A percentile compares a stretch with the other conserved stretches of the same genome.
Conservation (phyloP, 305 asterid genomes). For the Fraxinus sp. region DNA sequence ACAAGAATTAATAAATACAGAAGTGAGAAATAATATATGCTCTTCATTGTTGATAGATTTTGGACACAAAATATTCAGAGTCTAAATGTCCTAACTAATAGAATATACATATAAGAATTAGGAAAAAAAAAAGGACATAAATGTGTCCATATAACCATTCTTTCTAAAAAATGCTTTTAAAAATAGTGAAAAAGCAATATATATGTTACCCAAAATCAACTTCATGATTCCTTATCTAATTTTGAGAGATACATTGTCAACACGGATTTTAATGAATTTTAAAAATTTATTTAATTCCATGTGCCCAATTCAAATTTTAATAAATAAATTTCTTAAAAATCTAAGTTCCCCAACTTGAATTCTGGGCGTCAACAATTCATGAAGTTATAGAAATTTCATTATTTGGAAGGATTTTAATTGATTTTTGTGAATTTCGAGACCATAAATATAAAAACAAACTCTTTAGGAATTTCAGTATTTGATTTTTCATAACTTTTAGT, state of each 20-base stretch:
- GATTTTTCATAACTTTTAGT: not conserved
- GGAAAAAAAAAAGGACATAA: not conserved
- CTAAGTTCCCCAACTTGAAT: not conserved
- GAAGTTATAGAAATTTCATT: not conserved
- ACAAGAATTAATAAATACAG: not conserved
- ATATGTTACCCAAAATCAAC: not conserved
- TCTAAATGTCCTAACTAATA: not conserved
- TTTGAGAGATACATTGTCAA: not conserved
- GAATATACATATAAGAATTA: not conserved
- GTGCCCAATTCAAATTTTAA: not conserved
- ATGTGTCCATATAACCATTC: not conserved
- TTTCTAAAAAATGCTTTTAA: not conserved
- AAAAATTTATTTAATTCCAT: not conserved
- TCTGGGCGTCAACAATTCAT: not conserved
- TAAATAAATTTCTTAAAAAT: not conserved
- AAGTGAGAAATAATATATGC: not conserved
- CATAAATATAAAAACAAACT: not conserved
- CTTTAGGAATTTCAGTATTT: not conserved
- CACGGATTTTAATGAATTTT: not conserved
- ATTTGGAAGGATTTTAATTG: not conserved
- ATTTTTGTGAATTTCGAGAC: not conserved
- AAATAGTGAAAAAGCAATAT: not conserved
- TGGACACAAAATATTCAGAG: not conserved
- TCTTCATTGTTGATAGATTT: not conserved
- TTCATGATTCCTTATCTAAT: not conserved